Base-by-base conservation (phyloP, 371 early-diverging fungal species). In the Mycotypha africana region DNA sequence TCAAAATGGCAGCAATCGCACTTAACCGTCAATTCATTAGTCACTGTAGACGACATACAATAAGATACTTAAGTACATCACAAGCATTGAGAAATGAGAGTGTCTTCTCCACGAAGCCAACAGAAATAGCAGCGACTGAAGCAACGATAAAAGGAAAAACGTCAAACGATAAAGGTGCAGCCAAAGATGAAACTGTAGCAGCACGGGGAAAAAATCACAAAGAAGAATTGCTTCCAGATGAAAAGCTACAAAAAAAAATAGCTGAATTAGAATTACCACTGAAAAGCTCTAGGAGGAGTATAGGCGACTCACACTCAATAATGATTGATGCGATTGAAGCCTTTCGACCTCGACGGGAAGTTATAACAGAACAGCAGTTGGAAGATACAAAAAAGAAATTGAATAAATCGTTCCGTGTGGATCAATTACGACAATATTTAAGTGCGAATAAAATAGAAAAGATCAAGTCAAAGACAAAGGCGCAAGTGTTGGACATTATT, bases 351-450 rank as follows among this genome's bases (percentile, higher is more conserved):
- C 36, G 14, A 12, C 9, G 24, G 12, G 21, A 21, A 0, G 28
- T 56, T 6, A 10, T 63, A 2, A 17, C 30, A 1, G 21, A 25
- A 8, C 16, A 47, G 9, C 30, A 42, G 7, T 47, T 60, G 42
- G 38, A 60, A 3, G 36, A 45, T 25, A n/a, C 61, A 2, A 20
- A 4, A 15, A 43, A 17, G 1, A 7, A 14, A 14, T 48, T 65
- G 16, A 25, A 46, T 15, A 45, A 54, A 7, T 53, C 57, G 7
- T 65, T 51, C 44, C 64, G 45, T 9, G 62, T 62, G 1, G 48
- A 46, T 28, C 69, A 65, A 28, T 40, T 68, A 12, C 20, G 36
- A 19, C 44, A 45, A 1, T 65, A 53, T 47, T 33, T 65, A 1
- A 40, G 41, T 31, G 52, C 49, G 10, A 38, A 49, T 14, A 34